These are phyloP conservation scores for Aspergillus flavus DNA, from an alignment of 2,329 filamentous ascomycete species.

Conservation along the genomic window DNA sequence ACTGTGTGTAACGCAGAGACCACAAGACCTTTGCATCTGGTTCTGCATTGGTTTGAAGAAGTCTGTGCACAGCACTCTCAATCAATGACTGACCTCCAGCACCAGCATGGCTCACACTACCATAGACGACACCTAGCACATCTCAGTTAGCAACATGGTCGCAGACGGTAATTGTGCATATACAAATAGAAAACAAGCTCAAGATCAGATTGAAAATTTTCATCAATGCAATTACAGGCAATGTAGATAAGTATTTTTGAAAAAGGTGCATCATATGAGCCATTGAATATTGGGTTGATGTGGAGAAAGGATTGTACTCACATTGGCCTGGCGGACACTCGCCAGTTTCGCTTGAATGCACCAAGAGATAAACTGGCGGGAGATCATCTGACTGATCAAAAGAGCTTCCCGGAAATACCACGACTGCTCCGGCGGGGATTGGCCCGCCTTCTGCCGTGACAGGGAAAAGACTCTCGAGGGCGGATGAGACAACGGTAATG, in stretches of 20 bases:
- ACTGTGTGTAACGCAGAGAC: conserved; percentile 57
- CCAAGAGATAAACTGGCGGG: conserved; percentile 62
- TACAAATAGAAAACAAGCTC: conserved; percentile 34
- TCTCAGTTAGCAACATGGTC: conserved; percentile 38
- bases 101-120: conserved; percentile 46
- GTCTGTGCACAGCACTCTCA: conserved; percentile 37
- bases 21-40: conserved; percentile 50
- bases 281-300: conserved; percentile 12
- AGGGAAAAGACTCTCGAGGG: conserved; percentile 69
- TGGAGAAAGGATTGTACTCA: conserved; percentile 60
- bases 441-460: conserved; percentile 73
- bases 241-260: conserved; percentile 94
- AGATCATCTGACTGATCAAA: conserved; percentile 31
- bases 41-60: conserved; percentile 43
- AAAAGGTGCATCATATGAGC: conserved; percentile 78
- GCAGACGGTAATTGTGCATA: conserved; percentile 22
- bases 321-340: conserved; percentile 88
- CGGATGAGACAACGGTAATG: conserved; percentile 69
- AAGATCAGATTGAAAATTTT: conserved; percentile 79
- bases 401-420: conserved; percentile 41
- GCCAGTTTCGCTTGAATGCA: conserved; percentile 87
- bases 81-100: conserved; percentile 45
- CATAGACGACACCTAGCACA: conserved; percentile 60
- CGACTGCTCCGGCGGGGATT: conserved; percentile 66
- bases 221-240: conserved; percentile 94